Evolutionary conservation across 2,329 filamentous ascomycete species (phyloP).

Genomic region (Achaetomium macrosporum): DNA sequence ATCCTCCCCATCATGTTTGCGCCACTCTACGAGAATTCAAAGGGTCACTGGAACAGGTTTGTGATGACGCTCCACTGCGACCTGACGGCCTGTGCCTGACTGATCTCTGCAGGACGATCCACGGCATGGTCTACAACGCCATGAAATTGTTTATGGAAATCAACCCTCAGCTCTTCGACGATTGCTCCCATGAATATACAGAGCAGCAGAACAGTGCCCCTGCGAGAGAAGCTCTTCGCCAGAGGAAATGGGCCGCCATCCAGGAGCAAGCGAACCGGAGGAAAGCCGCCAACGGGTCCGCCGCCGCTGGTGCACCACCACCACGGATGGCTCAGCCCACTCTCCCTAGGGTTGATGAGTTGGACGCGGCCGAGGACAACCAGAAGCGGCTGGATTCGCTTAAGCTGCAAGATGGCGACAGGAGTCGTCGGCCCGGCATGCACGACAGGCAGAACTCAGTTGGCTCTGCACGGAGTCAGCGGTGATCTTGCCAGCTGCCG

Average conservation of each 20-base stretch:
- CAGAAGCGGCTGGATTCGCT: constrained; percentile 84
- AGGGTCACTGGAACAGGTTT: constrained; percentile 98
- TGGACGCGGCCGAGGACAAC: constrained; percentile 76
- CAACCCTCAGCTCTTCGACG: constrained; percentile 95
- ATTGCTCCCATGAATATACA: constrained; percentile 97
- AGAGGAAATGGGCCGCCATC: constrained; percentile 85
- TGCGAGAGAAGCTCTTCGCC: constrained; percentile 73
- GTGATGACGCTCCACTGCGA: constrained; percentile 23
- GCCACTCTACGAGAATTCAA: constrained; percentile 95
- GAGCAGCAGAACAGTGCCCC: constrained; percentile 90
- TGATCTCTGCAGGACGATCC: constrained; percentile 67
- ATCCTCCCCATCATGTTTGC: constrained; percentile 99
- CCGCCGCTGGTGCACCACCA: constrained; percentile 29
- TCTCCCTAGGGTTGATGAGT: constrained; percentile 60
- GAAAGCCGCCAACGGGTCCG: constrained; percentile 41
- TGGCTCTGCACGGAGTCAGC: constrained; percentile 48
- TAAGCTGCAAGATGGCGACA: constrained; percentile 78
- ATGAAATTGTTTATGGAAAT: constrained; percentile 99
- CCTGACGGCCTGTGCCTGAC: constrained; percentile 28
- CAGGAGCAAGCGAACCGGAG: constrained; percentile 71
- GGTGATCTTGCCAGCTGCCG: constrained; percentile 30
- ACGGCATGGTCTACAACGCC: constrained; percentile 99
- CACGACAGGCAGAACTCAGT: constrained; percentile 58
- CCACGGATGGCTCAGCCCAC: constrained; percentile 29
- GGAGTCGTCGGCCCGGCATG: constrained; percentile 44